Evolutionary conservation across 2,329 filamentous ascomycete species (phyloP), one percentile per base, ranked within the genome.

Genomic region (Epichloe sp.): DNA sequence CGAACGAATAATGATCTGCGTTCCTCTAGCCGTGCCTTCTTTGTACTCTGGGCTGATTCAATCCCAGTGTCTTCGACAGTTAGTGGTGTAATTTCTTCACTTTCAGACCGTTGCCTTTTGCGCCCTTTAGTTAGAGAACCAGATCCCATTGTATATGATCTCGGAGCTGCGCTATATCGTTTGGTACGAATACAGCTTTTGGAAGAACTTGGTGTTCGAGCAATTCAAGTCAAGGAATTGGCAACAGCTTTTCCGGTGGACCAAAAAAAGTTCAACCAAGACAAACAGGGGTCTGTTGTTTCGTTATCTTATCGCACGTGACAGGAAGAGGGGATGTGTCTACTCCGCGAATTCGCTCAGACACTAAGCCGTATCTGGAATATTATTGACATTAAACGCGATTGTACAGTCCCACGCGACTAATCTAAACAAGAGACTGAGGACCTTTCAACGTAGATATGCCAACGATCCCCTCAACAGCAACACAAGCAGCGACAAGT

Each of bases 1-100:
- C 91, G 87, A 57, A 98, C 84, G 71, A 98, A 98, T 58, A 98
- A 81, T 44, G 91, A 87, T 59, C 82, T 74, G 56, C 77, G 76
- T 53, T 78, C 76, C 53, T 83, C 79, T 52, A 78, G 73, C 56
- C 76, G 71, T 34, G 75, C 68, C 61, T 79, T 81, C 63, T 84
- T 84, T 38, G 68, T 62, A 14, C 60, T 61, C 49, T 63, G 64
- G 19, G 62, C 59, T 31, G 60, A 55, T 51, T 59, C 60, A 56
- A 63, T 63, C 42, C 64, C 65, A 40, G 60, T 60, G 38, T 63
- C 63, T 47, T 65, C 61, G 47, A 64, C 58, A 31, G 60, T 60
- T 46, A 58, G 51, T 12, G 62, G 57, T 46, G 61, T 56, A 43
- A 58, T 53, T 40, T 65, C 61, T 42, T 68, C 68, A n/a, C 61